Percentiles rank a stretch among this genome's conserved stretches.
Conservation (phyloP, 2,329 filamentous ascomycete genomes). For the Eurotiales sp. region DNA sequence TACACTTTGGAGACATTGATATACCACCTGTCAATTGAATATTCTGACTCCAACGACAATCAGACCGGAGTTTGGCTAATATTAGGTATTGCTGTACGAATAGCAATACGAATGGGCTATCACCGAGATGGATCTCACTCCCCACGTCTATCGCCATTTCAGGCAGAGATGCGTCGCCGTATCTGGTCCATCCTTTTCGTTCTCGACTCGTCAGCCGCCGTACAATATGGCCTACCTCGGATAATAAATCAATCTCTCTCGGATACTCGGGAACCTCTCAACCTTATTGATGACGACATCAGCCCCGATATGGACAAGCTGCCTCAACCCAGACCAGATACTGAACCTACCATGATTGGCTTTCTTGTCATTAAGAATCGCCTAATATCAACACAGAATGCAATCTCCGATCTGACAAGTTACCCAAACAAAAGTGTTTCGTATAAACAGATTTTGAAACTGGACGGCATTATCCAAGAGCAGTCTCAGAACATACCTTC, state of each 20-base stretch:
- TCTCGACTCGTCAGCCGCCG: constrained; percentile 35
- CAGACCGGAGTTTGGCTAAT: constrained; percentile 22
- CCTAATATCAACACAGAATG: constrained; percentile 8
- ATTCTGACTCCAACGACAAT: constrained; percentile 20
- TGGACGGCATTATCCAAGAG: constrained; percentile 9
- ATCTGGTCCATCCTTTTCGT: constrained; percentile 31
- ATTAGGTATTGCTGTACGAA: constrained; percentile 24
- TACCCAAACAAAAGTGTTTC: constrained; percentile 7
- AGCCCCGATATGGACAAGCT: constrained; percentile 30
- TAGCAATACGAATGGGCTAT: constrained; percentile 38
- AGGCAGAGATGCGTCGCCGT: constrained; percentile 34
- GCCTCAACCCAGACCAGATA: constrained; percentile 22
- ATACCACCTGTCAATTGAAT: constrained; percentile 9
- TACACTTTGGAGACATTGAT: constrained; percentile 12
- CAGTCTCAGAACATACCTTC: constrained; percentile 6
- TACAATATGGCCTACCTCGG: constrained; percentile 35
- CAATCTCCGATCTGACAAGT: constrained; percentile 3
- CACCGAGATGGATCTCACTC: constrained; percentile 38
- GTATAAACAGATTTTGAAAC: constrained; percentile 10
- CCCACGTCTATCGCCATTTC: constrained; percentile 31
- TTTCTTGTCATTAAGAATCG: constrained; percentile 11
- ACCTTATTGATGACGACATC: constrained; percentile 39
- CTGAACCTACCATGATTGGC: constrained; percentile 13
- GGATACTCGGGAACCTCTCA: constrained; percentile 37
- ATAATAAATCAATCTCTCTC: constrained; percentile 34